phyloP scores from a whole-genome alignment of 2,329 filamentous ascomycete species.

The Pseudovirgaria hyperparasitica region DNA sequence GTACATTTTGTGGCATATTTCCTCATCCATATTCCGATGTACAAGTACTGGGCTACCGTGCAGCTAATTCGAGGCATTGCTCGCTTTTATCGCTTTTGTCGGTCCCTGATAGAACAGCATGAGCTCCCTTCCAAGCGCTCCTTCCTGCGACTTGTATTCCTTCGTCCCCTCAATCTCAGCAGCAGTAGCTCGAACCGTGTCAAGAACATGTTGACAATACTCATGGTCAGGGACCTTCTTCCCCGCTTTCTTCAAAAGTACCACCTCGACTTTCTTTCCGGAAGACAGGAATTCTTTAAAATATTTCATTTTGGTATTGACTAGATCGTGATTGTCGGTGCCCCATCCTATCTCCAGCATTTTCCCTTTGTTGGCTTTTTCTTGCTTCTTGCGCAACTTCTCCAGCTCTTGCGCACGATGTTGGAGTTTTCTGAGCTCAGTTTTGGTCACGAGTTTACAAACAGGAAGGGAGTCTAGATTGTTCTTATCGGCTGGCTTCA shows the following conservation, averaged over 20 bases:
- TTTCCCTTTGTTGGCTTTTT: conserved; percentile 24
- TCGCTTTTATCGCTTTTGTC: no score
- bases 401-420: no score
- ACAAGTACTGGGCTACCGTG: no score
- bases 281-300: conserved; percentile 59
- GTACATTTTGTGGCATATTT: no score
- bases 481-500: conserved; percentile 10
- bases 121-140: no score
- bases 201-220: no score
- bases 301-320: conserved; percentile 38
- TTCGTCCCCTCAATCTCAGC: background rate
- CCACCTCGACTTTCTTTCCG: conserved; percentile 62
- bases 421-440: conserved; percentile 31
- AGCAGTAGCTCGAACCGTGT: no score
- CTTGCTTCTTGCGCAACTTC: conserved; percentile 30
- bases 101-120: no score
- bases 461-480: conserved; percentile 41
- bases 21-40: no score
- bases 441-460: conserved; percentile 57
- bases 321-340: conserved; percentile 62
- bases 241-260: conserved; percentile 54
- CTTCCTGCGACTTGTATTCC: background rate
- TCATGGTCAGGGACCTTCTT: conserved; percentile 48
- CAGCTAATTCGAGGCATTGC: no score
- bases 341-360: conserved; percentile 78